These are phyloP conservation scores for Lachancea lanzarotensis DNA, from an alignment of 805 yeast species.

Conservation along the genomic window DNA sequence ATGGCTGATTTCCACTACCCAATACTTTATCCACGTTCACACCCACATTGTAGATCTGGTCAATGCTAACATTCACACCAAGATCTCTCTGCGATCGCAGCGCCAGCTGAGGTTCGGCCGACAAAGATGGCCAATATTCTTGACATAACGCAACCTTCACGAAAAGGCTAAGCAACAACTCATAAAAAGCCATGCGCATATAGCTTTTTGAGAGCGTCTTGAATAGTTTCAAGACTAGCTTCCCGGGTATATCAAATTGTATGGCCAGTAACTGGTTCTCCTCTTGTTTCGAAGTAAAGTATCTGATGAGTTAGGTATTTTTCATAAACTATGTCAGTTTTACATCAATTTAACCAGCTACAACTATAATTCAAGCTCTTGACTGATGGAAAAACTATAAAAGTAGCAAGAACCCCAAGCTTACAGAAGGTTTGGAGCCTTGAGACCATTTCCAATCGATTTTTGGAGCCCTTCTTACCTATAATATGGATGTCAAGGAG, in stretches of 20 bases:
- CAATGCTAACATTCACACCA: slow-evolving; percentile 35
- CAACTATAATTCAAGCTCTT: not conserved
- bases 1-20: slow-evolving; percentile 20
- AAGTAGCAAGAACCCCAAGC: not conserved
- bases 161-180: not conserved
- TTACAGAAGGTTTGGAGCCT: not conserved
- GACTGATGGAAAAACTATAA: not conserved
- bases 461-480: not conserved
- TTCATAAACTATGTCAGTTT: too few relatives aligned
- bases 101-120: slow-evolving; percentile 31
- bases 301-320: too few relatives aligned
- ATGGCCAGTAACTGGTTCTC: too few relatives aligned
- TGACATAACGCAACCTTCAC: not conserved
- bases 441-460: not conserved
- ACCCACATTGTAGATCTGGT: slow-evolving; percentile 37
- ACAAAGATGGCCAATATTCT: slow-evolving; percentile 31
- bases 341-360: too few relatives aligned
- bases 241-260: too few relatives aligned
- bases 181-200: slow-evolving; percentile 2
- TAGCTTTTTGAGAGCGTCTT: not conserved
- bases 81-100: slow-evolving; percentile 45
- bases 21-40: slow-evolving; percentile 32
- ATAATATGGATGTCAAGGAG: slow-evolving; percentile 4
- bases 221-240: too few relatives aligned
- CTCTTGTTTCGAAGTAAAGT: too few relatives aligned